A percentile compares a stretch with the other conserved stretches of the same genome.
phyloP scores from a whole-genome alignment of 2,329 filamentous ascomycete genomes.

The Cladophialophora carrionii region DNA sequence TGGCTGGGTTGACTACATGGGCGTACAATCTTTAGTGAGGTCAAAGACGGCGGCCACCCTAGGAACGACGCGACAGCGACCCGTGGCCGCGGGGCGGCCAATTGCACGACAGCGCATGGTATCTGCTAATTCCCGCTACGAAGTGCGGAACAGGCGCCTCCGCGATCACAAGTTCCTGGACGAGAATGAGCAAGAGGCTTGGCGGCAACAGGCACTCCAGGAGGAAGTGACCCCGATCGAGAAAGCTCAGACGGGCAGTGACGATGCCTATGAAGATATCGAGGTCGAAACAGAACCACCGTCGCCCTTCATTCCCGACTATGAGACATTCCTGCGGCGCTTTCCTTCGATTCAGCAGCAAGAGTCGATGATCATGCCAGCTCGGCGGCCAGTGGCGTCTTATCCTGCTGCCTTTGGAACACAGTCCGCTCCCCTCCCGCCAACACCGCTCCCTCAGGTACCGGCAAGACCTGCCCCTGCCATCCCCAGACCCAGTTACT shows the following conservation, averaged over 20 bases:
- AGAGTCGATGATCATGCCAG: conserved; percentile 59
- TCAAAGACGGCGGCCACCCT: conserved; percentile 59
- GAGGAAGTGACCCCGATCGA: conserved; percentile 60
- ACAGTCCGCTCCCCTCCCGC: conserved; percentile 45
- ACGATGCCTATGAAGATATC: conserved; percentile 49
- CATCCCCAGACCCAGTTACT: conserved; percentile 73
- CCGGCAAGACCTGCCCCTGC: conserved; percentile 70
- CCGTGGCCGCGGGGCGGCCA: conserved; percentile 47
- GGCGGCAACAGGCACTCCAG: conserved; percentile 74
- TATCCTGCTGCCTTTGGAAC: conserved; percentile 38
- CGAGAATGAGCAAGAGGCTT: conserved; percentile 76
- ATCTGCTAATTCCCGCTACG: conserved; percentile 56
- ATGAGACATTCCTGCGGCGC: conserved; percentile 80
- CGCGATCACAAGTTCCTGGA: conserved; percentile 72
- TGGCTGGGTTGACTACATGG: conserved; percentile 84
- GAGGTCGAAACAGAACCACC: conserved; percentile 54
- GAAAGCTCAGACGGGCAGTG: conserved; percentile 47
- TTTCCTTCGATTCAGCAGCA: conserved; percentile 72
- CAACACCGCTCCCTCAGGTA: conserved; percentile 57
- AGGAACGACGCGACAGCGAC: conserved; percentile 50
- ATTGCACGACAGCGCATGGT: conserved; percentile 57
- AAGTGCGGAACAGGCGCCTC: conserved; percentile 60
- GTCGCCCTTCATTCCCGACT: conserved; percentile 65
- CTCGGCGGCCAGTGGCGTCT: conserved; percentile 37
- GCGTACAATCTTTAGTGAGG: conserved; percentile 64